These are phyloP conservation scores for Schizochytrium sp. DNA, from an alignment of 108 stramenopile species.

Conservation along the genomic window DNA sequence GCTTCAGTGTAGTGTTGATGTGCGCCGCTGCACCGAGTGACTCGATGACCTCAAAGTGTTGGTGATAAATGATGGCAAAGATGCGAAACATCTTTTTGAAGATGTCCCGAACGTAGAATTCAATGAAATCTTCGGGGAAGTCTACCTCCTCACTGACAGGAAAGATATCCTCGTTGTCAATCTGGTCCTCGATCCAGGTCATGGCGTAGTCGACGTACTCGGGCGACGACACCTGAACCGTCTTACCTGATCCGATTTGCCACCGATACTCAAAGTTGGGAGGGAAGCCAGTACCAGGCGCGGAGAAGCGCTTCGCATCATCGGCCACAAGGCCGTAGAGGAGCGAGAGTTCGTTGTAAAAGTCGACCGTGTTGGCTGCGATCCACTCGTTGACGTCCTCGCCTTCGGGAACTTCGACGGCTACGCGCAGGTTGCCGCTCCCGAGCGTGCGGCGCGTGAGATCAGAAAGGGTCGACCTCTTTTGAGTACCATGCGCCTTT, in stretches of 20 bases:
- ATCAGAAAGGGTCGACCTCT: not conserved
- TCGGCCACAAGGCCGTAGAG: slow-evolving; percentile 42
- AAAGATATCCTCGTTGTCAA: not conserved
- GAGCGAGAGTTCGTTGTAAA: slow-evolving; percentile 50
- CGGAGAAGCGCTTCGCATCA: not conserved
- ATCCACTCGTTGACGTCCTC: slow-evolving; percentile 54
- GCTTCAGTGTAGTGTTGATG: slow-evolving; percentile 59
- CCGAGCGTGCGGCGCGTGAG: not conserved
- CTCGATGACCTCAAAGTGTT: slow-evolving; percentile 42
- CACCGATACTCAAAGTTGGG: slow-evolving; percentile 35
- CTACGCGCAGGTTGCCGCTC: not conserved
- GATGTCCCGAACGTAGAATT: slow-evolving; percentile 22
- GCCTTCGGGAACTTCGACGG: not conserved
- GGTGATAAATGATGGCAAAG: slow-evolving; percentile 50
- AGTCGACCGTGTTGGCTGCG: slow-evolving; percentile 54
- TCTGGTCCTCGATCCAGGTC: slow-evolving; percentile 43
- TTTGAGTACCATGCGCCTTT: not conserved
- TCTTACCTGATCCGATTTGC: not conserved
- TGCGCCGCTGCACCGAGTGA: slow-evolving; percentile 42
- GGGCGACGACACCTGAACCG: slow-evolving; percentile 12
- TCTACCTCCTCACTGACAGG: not conserved
- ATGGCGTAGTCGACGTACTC: slow-evolving; percentile 50
- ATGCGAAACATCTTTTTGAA: slow-evolving; percentile 52
- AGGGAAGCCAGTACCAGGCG: not conserved
- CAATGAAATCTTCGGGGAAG: slow-evolving; percentile 42